phyloP scores from a whole-genome alignment of 345 rosid species.

The Toxicodendron radicans region DNA sequence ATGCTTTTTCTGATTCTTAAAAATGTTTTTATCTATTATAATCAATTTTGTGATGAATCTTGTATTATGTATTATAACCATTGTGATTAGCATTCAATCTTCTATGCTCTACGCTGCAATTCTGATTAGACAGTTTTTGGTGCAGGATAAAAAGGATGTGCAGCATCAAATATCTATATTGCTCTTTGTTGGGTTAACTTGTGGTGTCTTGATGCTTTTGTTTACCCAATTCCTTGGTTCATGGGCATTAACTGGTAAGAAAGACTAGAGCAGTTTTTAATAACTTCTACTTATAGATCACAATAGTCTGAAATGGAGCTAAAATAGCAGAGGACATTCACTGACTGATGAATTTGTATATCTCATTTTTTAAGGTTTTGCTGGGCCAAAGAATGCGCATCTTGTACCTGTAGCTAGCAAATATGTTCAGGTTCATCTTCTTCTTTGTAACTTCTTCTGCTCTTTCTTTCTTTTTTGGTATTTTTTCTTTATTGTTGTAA shows the following conservation, averaged over 20 bases:
- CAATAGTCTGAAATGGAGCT: background rate
- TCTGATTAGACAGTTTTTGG: background rate
- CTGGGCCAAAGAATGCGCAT: conserved; percentile 41
- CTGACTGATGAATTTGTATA: conserved; percentile 6
- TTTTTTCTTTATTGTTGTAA: background rate
- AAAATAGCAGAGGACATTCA: background rate
- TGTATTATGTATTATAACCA: no score
- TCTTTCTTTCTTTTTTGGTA: background rate
- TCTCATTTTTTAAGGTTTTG: conserved; percentile 31
- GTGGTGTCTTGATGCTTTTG: conserved; percentile 41
- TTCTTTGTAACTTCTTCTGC: background rate
- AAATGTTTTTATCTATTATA: no score
- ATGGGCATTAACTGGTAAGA: conserved; percentile 43
- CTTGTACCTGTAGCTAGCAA: conserved; percentile 44
- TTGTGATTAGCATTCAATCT: background rate
- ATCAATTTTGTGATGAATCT: no score
- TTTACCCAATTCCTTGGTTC: conserved; percentile 40
- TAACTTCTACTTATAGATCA: background rate
- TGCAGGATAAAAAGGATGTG: conserved; percentile 48
- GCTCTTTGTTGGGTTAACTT: conserved; percentile 38
- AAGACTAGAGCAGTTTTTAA: background rate
- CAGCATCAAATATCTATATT: conserved; percentile 51
- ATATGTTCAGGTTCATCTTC: conserved; percentile 44
- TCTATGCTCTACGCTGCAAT: background rate
- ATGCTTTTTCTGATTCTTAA: no score